Conservation (phyloP, 495 filamentous ascomycete genomes). For the Xylaria flabelliformis region DNA sequence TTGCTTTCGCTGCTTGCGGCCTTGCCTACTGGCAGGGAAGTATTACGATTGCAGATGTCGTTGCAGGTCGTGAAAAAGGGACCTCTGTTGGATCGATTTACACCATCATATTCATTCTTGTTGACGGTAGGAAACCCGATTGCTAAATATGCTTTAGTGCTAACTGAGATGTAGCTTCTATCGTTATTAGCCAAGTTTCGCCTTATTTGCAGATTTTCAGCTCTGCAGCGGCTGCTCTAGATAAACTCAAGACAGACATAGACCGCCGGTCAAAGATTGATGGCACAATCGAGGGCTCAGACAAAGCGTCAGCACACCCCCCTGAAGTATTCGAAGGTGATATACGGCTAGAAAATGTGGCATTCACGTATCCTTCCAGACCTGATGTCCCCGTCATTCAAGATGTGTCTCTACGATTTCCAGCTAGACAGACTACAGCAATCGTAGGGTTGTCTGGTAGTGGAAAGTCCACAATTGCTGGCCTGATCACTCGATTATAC, state of each 20-base stretch:
- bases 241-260: constrained; percentile 56
- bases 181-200: constrained; percentile 68
- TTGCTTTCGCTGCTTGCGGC: constrained; percentile 68
- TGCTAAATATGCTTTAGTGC: constrained; percentile 21
- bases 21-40: constrained; percentile 73
- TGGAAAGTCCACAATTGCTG: constrained; percentile 73
- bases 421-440: constrained; percentile 65
- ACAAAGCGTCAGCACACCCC: constrained; percentile 37
- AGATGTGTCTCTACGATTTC: constrained; percentile 56
- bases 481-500: constrained; percentile 61
- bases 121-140: constrained; percentile 58
- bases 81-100: constrained; percentile 62
- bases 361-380: constrained; percentile 66
- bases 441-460: constrained; percentile 73
- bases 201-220: constrained; percentile 67
- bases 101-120: constrained; percentile 69
- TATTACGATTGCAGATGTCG: constrained; percentile 56
- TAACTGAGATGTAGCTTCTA: constrained; percentile 51
- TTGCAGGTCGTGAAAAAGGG: constrained; percentile 48
- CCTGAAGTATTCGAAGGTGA: constrained; percentile 45
- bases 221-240: constrained; percentile 57
- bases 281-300: constrained; percentile 45
- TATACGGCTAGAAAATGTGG: constrained; percentile 61
- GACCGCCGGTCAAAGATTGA: constrained; percentile 59
- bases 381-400: constrained; percentile 61